phyloP scores from a whole-genome alignment of 1,284 basidiomycete genomes.

The Leccinum griseonigrum region DNA sequence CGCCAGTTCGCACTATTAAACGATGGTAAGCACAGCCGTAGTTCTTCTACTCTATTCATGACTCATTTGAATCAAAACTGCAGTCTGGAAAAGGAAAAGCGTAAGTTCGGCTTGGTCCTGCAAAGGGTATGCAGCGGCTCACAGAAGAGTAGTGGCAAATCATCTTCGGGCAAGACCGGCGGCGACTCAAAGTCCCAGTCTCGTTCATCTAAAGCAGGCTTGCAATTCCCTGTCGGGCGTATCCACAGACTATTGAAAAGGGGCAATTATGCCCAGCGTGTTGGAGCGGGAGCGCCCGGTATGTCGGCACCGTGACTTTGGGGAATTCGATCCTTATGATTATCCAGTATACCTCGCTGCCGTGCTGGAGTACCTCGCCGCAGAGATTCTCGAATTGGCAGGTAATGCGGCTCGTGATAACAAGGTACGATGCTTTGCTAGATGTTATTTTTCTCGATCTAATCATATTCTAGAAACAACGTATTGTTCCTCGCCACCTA shows the following conservation, averaged over 20 bases:
- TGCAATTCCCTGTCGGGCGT: conserved; percentile 87
- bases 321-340: neutral
- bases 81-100: conserved; percentile 58
- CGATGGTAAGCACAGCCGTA: conserved; percentile 20
- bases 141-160: conserved; percentile 44
- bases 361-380: conserved; percentile 81
- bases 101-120: conserved; percentile 29
- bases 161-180: conserved; percentile 54
- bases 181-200: conserved; percentile 54
- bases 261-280: conserved; percentile 74
- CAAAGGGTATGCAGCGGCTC: neutral
- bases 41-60: neutral
- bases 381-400: conserved; percentile 86
- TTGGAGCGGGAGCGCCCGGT: conserved; percentile 74
- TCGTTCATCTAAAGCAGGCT: conserved; percentile 75
- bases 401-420: conserved; percentile 79
- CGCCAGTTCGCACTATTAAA: conserved; percentile 1
- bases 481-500: conserved; percentile 83
- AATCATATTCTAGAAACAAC: conserved; percentile 48
- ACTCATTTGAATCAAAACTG: conserved; percentile 5
- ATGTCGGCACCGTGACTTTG: conserved; percentile 26
- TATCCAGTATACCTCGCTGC: conserved; percentile 79
- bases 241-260: conserved; percentile 83
- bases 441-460: neutral
- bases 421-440: conserved; percentile 36